These are phyloP conservation scores for Crithidia thermophila DNA, from an alignment of 208 protist species.

Conservation along the genomic window DNA sequence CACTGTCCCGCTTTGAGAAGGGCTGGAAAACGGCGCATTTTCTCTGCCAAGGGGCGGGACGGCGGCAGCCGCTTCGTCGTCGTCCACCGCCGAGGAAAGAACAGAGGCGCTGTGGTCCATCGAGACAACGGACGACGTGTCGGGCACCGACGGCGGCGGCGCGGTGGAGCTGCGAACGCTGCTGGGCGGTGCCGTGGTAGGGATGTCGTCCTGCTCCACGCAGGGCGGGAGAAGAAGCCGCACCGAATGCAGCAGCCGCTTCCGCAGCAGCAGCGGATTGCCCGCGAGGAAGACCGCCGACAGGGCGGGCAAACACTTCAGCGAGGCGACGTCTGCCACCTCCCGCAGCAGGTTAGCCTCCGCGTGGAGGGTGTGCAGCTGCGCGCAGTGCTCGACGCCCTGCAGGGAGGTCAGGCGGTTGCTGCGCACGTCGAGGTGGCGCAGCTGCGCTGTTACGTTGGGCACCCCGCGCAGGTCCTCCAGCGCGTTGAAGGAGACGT, in stretches of 20 bases:
- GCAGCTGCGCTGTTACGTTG: slow-evolving; percentile 38
- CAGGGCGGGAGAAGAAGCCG: slow-evolving; percentile 40
- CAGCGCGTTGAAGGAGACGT: slow-evolving; percentile 79
- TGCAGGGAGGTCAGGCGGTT: slow-evolving; percentile 54
- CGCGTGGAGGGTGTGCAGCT: slow-evolving; percentile 52
- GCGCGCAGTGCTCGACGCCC: slow-evolving; percentile 61
- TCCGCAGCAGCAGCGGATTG: slow-evolving; percentile 67
- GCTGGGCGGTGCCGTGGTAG: slow-evolving; percentile 27
- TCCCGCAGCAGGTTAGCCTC: slow-evolving; percentile 66
- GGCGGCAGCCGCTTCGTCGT: not conserved
- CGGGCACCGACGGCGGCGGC: slow-evolving; percentile 20
- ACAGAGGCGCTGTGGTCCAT: slow-evolving; percentile 18
- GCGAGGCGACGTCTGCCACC: slow-evolving; percentile 38
- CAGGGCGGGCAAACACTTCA: slow-evolving; percentile 41
- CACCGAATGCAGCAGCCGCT: slow-evolving; percentile 39
- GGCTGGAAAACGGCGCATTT: not conserved
- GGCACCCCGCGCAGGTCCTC: slow-evolving; percentile 59
- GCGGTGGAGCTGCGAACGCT: slow-evolving; percentile 35
- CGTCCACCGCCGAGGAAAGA: slow-evolving; percentile 1
- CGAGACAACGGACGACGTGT: slow-evolving; percentile 26
- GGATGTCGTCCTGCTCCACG: slow-evolving; percentile 48
- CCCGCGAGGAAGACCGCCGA: slow-evolving; percentile 40
- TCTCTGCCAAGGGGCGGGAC: no score
- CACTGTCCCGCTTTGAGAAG: not conserved
- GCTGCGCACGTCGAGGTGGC: slow-evolving; percentile 55